Percentiles rank a stretch among this genome's conserved stretches.
Conservation (phyloP, 2,329 filamentous ascomycete genomes). For the Teratosphaeriaceae sp. region DNA sequence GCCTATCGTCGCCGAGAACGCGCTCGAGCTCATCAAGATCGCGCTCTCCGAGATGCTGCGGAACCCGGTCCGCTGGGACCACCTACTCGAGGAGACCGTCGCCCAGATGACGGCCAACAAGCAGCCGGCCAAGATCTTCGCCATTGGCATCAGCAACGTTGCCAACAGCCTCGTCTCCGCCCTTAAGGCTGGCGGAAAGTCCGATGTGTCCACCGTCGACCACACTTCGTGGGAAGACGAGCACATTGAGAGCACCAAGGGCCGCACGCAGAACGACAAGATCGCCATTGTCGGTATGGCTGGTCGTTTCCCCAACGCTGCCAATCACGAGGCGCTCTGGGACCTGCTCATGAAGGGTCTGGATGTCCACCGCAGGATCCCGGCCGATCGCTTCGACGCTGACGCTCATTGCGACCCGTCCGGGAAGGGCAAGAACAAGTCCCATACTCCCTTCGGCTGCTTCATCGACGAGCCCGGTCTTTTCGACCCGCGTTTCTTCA, state of each 20-base stretch:
- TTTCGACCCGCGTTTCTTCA: constrained; percentile 78
- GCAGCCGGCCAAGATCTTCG: constrained; percentile 38
- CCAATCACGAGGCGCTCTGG: constrained; percentile 66
- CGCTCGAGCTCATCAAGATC: constrained; percentile 39
- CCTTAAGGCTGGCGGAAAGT: constrained; percentile 44
- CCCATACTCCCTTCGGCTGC: constrained; percentile 68
- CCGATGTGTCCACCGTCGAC: constrained; percentile 37
- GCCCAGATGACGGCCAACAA: constrained; percentile 40
- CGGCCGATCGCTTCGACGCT: constrained; percentile 64
- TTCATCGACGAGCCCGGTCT: constrained; percentile 68
- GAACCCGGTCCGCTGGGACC: constrained; percentile 44
- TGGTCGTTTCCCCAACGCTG: constrained; percentile 68
- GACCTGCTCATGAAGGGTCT: constrained; percentile 66
- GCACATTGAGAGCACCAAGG: constrained; percentile 23
- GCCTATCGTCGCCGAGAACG: constrained; percentile 39
- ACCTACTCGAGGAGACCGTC: constrained; percentile 41
- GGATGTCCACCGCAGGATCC: constrained; percentile 63
- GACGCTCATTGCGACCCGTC: constrained; percentile 64
- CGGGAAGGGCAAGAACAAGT: constrained; percentile 68
- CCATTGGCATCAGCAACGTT: constrained; percentile 47
- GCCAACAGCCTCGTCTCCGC: constrained; percentile 50
- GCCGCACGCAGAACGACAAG: constrained; percentile 54
- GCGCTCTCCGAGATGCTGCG: constrained; percentile 42
- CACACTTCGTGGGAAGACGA: constrained; percentile 38
- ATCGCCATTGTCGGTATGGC: constrained; percentile 82